Conservation (phyloP, 345 rosid genomes). For the Acer campestre region DNA sequence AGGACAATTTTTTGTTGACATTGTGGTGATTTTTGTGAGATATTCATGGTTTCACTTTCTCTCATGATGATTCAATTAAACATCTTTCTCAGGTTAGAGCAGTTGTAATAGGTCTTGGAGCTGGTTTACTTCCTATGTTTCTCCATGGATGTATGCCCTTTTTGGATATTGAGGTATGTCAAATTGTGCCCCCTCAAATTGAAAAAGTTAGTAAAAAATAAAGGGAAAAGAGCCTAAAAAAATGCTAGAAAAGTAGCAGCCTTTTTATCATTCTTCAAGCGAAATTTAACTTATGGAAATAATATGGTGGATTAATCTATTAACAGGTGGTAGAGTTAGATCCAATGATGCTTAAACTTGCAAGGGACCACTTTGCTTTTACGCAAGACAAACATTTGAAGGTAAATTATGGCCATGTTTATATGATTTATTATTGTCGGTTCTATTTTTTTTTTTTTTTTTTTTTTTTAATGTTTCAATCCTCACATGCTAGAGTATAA, state of each 20-base stretch:
- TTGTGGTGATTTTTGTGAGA: not conserved
- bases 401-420: conserved; percentile 39
- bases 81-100: conserved; percentile 60
- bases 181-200: not conserved
- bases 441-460: not conserved
- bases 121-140: conserved; percentile 96
- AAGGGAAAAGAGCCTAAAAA: not conserved
- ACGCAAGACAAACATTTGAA: conserved; percentile 55
- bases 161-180: conserved; percentile 67
- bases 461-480: not conserved
- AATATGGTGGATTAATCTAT: conserved; percentile 17
- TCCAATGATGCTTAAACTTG: conserved; percentile 55
- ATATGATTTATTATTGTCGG: not conserved
- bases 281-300: conserved; percentile 6
- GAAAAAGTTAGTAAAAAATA: not conserved
- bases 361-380: conserved; percentile 75
- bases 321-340: conserved; percentile 91
- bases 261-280: conserved; percentile 15
- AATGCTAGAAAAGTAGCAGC: not conserved
- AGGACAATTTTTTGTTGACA: not conserved
- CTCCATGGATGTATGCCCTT: conserved; percentile 67
- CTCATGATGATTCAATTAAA: conserved; percentile 15
- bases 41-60: not conserved
- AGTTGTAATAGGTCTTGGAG: conserved; percentile 91
- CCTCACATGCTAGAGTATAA: not conserved